Conservation (phyloP, 1,139 yeast species). For the Lodderomyces beijingensis region DNA sequence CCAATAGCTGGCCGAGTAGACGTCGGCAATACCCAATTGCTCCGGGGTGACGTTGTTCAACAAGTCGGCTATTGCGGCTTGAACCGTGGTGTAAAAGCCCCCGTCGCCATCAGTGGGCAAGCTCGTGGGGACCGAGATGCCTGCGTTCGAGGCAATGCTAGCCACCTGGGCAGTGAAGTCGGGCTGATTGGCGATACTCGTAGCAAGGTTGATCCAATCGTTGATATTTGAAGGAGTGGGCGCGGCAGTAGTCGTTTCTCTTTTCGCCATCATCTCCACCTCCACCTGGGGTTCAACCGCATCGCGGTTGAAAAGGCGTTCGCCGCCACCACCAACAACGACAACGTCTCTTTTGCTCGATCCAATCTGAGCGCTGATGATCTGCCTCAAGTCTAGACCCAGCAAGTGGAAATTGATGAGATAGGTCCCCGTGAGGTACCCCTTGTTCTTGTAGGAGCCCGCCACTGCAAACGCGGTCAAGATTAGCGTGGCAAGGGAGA, state of each 20-base stretch:
- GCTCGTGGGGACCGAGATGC: slow-evolving; percentile 3
- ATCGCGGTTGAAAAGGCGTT: too few species aligned
- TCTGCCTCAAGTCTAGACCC: slow-evolving; percentile 27
- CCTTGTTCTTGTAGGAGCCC: slow-evolving; percentile 37
- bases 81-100: slow-evolving; percentile 3
- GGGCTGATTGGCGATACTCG: slow-evolving; percentile 1
- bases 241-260: slow-evolving; percentile 5
- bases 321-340: too few species aligned
- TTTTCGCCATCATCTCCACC: too few species aligned
- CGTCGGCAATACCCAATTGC: slow-evolving; percentile 52
- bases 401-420: slow-evolving; percentile 36
- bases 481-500: slow-evolving; percentile 32
- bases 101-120: slow-evolving; percentile 29
- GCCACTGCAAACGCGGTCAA: slow-evolving; percentile 37
- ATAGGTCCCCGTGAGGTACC: slow-evolving; percentile 34
- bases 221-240: slow-evolving; percentile 1
- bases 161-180: slow-evolving; percentile 3
- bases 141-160: slow-evolving; percentile 7
- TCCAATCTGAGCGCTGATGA: slow-evolving; percentile 17
- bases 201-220: slow-evolving; percentile 1
- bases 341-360: background rate
- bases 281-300: too few species aligned
- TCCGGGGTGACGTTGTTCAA: slow-evolving; percentile 17
- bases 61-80: slow-evolving; percentile 13
- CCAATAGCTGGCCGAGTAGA: slow-evolving; percentile 64